Base-by-base conservation (phyloP, 1,139 yeast species). In the Blastobotrys niveus region DNA sequence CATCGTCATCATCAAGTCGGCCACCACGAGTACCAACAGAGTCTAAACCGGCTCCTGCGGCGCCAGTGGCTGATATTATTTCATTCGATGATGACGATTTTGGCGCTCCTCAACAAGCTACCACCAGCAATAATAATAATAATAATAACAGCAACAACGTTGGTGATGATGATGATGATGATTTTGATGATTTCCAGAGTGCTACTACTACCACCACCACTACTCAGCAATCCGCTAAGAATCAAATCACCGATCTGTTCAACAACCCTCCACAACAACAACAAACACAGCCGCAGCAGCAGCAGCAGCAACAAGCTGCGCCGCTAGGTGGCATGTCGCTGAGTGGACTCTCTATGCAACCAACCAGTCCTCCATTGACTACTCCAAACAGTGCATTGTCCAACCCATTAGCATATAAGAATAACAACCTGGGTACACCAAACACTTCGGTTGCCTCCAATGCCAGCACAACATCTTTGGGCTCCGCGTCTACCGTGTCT, bases 181-280 rank as follows among this genome's bases (percentile, higher is more conserved):
- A 89, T 34, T 89, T 89, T 65, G 95, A 86, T 53, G 97, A 91
- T 55, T 89, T 89, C 74, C 96, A 89, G 65, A 79, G 85, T 44
- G 95, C 96, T 3, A 58, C 68, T 8, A 48, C 55, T 8, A 17
- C 57, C 46, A 34, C 67, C 46, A 26, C 64, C 44, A 43, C 68
- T n/a, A n/a, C n/a, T 53, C 38, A 60, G 53, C 46, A 40, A 42
- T 58, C 32, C 35, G 36, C 56, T 7, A 46, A 44, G 15, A 35
- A 44, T 24, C 50, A 53, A 32, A 47, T 44, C 6, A 53, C 57
- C 24, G 62, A 52, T 38, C 44, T 57, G 37, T 58, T 60, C 42
- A 50, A 50, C 40, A 59, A 47, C 25, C 56, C 37, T 34, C 52
- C 43, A 30, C 48, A 43, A 38, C 3, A 8, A 2, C 36, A 33